Evolutionary conservation across 2,329 filamentous ascomycete species (phyloP), one percentile per base, ranked within the genome.

Genomic region (Hypoxylon sp.): DNA sequence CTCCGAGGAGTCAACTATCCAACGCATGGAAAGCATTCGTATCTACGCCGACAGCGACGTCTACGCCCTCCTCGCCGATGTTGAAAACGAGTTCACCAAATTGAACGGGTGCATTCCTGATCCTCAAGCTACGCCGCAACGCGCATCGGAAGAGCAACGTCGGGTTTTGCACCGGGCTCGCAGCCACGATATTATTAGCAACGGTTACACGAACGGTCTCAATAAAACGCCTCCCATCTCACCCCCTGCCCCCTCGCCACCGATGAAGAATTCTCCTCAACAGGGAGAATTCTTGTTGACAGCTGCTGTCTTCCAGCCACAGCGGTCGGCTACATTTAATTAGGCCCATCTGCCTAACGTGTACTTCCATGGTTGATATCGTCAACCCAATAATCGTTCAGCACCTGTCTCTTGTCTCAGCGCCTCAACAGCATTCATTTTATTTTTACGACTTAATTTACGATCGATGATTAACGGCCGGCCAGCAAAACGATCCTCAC

Each of bases 31-130:
- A 67, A 88, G 84, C 65, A 88, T 88, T 52, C 81, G 82, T 15
- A 78, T 89, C 59, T 89, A 88, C 58, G 84, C 84, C 15, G 85
- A 85, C 51, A 81, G 82, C 51, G 84, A 87, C 35, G 80, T 90
- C 6, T 88, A 85, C 58, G 79, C 82, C 2, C 75, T 89, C 1
- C 74, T 89, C 29, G 83, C 81, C 1, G 86, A 89, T 58, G 86
- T 89, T 9, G 84, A 89, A 67, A 76, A 76, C 54, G 78, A 84
- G 62, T 81, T 86, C 63, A 78, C 70, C 42, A 72, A 73, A 49
- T 74, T 78, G 64, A 72, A 71, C 34, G 71, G 74, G 3, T 49
- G 52, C 15, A 42, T 42, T 16, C 62, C 61, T 11, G 55, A 62
- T 46, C 38, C 32, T 42, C 55, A 32, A 36, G 57, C 23, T 35